Evolutionary conservation across 2,329 filamentous ascomycete species (phyloP), one percentile per base, ranked within the genome.

Genomic region (Penicillium glabrum): DNA sequence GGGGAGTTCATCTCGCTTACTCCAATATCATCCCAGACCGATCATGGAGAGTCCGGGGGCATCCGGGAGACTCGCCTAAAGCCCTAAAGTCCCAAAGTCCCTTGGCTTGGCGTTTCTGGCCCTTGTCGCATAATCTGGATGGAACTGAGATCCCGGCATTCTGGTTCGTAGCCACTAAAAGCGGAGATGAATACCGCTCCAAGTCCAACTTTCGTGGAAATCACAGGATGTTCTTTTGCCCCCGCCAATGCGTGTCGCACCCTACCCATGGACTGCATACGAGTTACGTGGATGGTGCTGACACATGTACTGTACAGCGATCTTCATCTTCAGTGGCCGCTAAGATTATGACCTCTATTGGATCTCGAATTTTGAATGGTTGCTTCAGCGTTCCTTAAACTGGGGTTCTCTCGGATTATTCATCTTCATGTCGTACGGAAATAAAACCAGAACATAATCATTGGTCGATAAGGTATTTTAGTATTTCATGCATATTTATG

Each of bases 141-240:
- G 51, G 41, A 51, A 33, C 44, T 33, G 27, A 21, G n/a, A 57
- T 49, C 58, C 54, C 58, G 41, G 27, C 37, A 52, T 24, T 41
- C 39, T 55, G 54, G 57, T 44, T 46, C 26, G 35, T 51, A 24
- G 31, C 57, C 54, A 59, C 57, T 55, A 37, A 54, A 54, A 54
- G 54, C 48, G 55, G 55, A 60, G 55, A 58, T 55, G 33, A 39
- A 29, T 19, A 13, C 19, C 47, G 44, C 35, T 35, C 51, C 44
- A 14, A 21, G 55, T 44, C 56, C 37, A 27, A 44, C 27, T 47
- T 13, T n/a, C 35, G 33, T 43, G 26, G 7, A 26, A 26, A 26
- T 26, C 26, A 26, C 26, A 26, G 41, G 11, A 14, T 10, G 31
- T 14, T 33, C 14, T 33, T 33, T 33, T 33, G 31, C 31, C 31